Base-by-base conservation (phyloP, 345 rosid genomes). In the Excoecaria cochinchinensis region DNA sequence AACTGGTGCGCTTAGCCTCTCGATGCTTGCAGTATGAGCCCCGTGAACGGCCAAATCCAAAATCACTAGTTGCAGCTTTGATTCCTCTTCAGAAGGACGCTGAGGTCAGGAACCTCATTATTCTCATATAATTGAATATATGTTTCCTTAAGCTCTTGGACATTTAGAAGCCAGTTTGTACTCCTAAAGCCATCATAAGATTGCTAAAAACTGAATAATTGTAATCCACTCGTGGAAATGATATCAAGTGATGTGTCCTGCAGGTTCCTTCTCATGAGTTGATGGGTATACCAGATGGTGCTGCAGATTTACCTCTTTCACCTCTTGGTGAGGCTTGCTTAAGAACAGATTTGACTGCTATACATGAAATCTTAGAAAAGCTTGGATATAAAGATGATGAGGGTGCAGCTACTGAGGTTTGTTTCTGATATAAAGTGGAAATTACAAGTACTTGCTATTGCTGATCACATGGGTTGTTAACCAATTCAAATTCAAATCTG, bases 271-370 rank as follows among this genome's bases (percentile, higher is more conserved):
- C 94, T 55, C 83, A 86, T 86, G 88, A 79, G 44, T 84, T 93
- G 72, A 89, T 93, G 97, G 97, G 94, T 75, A 77, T 94, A 73
- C 91, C 84, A 11, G 89, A 84, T 82, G 85, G 81, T 67, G 79
- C 85, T 70, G 87, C 84, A 51, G 80, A 88, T 25, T 71, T 92
- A 73, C 89, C 93, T 65, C 79, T 84, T 17, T 85, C 98, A 47
- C 90, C 95, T n/a, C 79, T 92, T 67, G 97, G 89, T n/a, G 95
- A 94, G 81, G 96, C 98, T 74, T 88, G 91, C 82, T 83, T 84
- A 56, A 87, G 90, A 82, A 85, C 70, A 83, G 97, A 92, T 86
- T 84, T 94, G 85, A 86, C 87, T 78, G 91, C 98, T 57, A 86
- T 94, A 69, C 90, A 86, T 69, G 93, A 90, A 81, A 87, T 90